Conservation (phyloP, 2,329 filamentous ascomycete species). For the Kalmusia sp. region DNA sequence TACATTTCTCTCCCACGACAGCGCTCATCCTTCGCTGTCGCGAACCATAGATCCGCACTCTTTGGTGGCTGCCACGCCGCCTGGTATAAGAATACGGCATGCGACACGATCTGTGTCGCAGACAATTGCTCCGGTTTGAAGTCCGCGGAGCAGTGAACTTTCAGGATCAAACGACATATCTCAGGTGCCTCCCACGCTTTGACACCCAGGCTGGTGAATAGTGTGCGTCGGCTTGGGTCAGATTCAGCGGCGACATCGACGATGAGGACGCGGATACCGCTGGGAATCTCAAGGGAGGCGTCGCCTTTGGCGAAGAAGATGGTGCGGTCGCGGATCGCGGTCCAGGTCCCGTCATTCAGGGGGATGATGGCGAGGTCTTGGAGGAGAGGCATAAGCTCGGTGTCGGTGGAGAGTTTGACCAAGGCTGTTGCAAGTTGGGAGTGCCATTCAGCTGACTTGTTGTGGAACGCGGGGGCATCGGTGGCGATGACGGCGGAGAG, state of each 20-base stretch:
- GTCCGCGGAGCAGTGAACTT: background rate
- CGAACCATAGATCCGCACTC: constrained; percentile 9
- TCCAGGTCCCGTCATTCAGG: constrained; percentile 1
- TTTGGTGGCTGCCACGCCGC: constrained; percentile 4
- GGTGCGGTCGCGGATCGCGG: background rate
- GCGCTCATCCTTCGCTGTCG: background rate
- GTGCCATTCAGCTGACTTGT: background rate
- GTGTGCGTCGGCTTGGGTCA: background rate
- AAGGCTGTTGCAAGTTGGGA: background rate
- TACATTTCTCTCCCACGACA: constrained; percentile 4
- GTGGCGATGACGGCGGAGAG: background rate
- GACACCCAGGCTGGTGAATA: constrained; percentile 3
- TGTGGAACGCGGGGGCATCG: background rate
- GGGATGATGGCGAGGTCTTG: constrained; percentile 6
- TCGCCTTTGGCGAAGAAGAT: constrained; percentile 1
- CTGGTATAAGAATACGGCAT: constrained; percentile 11
- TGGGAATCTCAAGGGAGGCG: background rate
- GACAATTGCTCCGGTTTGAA: constrained; percentile 3
- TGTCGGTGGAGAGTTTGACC: background rate
- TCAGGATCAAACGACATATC: constrained; percentile 3
- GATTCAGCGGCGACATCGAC: background rate
- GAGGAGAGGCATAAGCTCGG: background rate
- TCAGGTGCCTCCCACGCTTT: constrained; percentile 4
- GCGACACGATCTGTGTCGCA: constrained; percentile 4
- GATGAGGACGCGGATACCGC: background rate